Evolutionary conservation across 164 flowering plant genomes (phyloP), one percentile per base, ranked within the genome.

Genomic region (Annona cherimola): DNA sequence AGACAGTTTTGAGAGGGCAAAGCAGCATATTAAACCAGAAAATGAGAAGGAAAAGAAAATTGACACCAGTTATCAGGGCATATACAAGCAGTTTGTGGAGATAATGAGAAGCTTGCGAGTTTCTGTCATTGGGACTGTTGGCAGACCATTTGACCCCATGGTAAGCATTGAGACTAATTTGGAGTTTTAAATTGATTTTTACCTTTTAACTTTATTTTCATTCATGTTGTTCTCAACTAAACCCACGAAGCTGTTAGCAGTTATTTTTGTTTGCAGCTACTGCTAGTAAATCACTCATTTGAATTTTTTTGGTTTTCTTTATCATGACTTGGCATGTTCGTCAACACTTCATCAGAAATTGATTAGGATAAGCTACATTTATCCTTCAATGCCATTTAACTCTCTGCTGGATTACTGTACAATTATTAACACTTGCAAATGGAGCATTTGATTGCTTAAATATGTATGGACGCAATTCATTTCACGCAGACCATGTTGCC

Each of bases 21-120:
- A 86, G 76, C 91, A 81, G 75, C 92, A 87, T 64, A 43, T 87
- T 39, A 89, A 78, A 73, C 87, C 90, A 20, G 91, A 90, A 76
- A 90, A 95, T 26, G 99, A 95, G 5, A 89, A 74, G 78, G 99
- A 87, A 71, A 90, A 85, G 77, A 92, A 86, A 80, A 93, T 95
- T 61, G 88, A 87, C 77, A 74, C 87, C 57, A 95, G 97, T 76
- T 95, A 93, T 82, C 98, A 89, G 77, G 96, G 98, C 18, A 95
- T 95, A 73, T 93, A 95, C 84, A 95, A 90, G 87, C 98, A 95
- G 64, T 91, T 93, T 75, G 98, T 95, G 75, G 98, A 95, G 79
- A 84, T 83, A 45, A 76, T 93, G 95, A 88, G 89, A 79, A 91
- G 92, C 80, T 78, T 88, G 73, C 76, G 66, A 2, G 96, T 95